Base-by-base conservation (phyloP, 2,329 filamentous ascomycete genomes). In the Arthrocladium fulminans region DNA sequence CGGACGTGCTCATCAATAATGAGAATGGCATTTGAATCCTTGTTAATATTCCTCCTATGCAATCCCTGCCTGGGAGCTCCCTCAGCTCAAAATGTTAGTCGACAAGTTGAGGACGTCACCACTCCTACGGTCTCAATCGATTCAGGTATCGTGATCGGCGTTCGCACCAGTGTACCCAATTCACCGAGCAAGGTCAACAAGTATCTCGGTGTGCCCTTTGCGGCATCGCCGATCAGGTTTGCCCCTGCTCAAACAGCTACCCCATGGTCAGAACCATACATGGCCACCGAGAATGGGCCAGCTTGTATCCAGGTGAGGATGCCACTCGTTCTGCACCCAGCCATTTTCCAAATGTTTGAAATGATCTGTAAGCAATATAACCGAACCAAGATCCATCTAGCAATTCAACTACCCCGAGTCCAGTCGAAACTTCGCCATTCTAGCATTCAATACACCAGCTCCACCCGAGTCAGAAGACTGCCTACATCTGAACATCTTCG, bases 401-500 rank as follows among this genome's bases (percentile, higher is more conserved):
- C 32, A 35, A 44, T 49, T 45, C 30, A 27, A 49, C 40, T 48
- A 65, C 43, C 60, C 63, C 7, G 49, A 58, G 42, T 51, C 48
- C 23, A 25, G 50, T 10, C 57, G 60, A n/a, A 54, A 62, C 25
- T 60, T 62, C 35, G 57, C 60, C 1, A 61, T 64, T 25, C 27
- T 25, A 20, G 48, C 49, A 32, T 59, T 53, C 47, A 54, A 56
- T 39, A 57, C 50, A 17, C 59, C 59, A 12, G 45, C 34, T 43
- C 54, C 56, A 12, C 50, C 55, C 3, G 62, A 64, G 40, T 61
- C 57, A 6, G 64, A 71, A 51, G 67, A 71, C 47, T 71, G 68
- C 44, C 52, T 71, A 2, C 68, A 64, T 3, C 55, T 63, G 2
- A 71, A 71, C 44, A 50, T 71, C 9, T 71, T 67, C 43, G 60